These are phyloP conservation scores for Amborella trichopoda DNA, from an alignment of 164 flowering plant genomes.

Conservation along the genomic window DNA sequence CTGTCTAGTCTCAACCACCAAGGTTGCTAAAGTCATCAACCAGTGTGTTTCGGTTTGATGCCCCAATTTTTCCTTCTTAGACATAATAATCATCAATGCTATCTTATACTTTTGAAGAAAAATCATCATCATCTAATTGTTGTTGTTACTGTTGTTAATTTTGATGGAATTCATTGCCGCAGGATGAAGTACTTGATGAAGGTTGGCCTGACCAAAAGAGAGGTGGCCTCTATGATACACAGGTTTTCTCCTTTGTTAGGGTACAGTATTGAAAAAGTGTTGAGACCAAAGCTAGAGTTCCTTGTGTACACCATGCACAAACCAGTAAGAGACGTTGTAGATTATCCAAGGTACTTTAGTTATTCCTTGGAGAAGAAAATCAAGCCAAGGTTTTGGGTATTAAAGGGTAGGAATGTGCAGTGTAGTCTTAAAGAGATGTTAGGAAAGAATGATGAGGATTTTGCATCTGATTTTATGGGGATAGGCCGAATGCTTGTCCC, in stretches of 20 bases:
- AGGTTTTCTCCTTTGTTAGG: slow-evolving; percentile 81
- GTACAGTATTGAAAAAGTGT: slow-evolving; percentile 66
- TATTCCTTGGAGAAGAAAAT: slow-evolving; percentile 83
- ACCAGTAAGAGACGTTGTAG: slow-evolving; percentile 53
- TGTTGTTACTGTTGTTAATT: too few species aligned
- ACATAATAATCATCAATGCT: too few species aligned
- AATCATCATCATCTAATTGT: too few species aligned
- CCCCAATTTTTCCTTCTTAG: too few species aligned
- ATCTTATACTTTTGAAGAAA: too few species aligned
- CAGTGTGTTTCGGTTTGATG: too few species aligned
- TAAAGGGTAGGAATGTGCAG: slow-evolving; percentile 45
- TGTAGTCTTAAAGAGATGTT: slow-evolving; percentile 76
- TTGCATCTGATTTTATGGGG: slow-evolving; percentile 56
- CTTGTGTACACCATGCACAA: slow-evolving; percentile 58
- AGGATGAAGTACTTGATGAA: slow-evolving; percentile 56
- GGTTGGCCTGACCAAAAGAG: slow-evolving; percentile 56
- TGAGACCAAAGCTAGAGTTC: slow-evolving; percentile 74
- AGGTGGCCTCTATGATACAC: slow-evolving; percentile 57
- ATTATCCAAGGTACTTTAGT: slow-evolving; percentile 85
- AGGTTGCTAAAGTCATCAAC: too few species aligned
- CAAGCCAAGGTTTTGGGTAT: slow-evolving; percentile 64
- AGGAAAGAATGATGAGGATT: slow-evolving; percentile 76
- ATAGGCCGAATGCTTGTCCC: slow-evolving; percentile 28
- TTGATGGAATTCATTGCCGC: too few species aligned
- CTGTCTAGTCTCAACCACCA: too few species aligned